phyloP scores from a whole-genome alignment of 805 yeast species.

The Groenewaldozyma tartarivorans region DNA sequence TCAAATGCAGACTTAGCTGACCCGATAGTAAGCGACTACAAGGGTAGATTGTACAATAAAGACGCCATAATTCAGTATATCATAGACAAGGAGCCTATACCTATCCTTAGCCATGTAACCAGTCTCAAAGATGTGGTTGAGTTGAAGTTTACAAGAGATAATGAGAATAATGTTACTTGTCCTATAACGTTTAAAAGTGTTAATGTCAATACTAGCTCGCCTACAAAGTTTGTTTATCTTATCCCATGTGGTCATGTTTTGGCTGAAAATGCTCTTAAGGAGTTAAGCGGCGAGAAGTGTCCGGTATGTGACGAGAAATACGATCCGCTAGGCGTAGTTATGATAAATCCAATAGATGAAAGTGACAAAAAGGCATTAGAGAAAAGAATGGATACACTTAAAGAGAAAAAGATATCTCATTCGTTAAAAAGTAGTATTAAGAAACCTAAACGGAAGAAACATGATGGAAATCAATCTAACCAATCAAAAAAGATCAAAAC shows the following conservation, averaged over 20 bases:
- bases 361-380: constrained; percentile 12
- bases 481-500: too few relatives aligned
- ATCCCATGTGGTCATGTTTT: constrained; percentile 25
- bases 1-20: constrained; percentile 26
- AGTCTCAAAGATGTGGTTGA: constrained; percentile 36
- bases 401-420: constrained; percentile 13
- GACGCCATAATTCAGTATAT: constrained; percentile 50
- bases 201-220: constrained; percentile 23
- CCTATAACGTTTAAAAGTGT: constrained; percentile 29
- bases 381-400: constrained; percentile 12
- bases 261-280: constrained; percentile 16
- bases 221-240: constrained; percentile 34
- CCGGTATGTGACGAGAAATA: constrained; percentile 9
- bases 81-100: constrained; percentile 26
- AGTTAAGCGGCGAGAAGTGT: constrained; percentile 5
- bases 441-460: constrained; percentile 9
- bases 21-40: constrained; percentile 57
- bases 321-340: constrained; percentile 12
- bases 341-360: constrained; percentile 15
- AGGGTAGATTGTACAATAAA: constrained; percentile 54
- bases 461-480: too few relatives aligned
- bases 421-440: constrained; percentile 16
- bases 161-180: constrained; percentile 26
- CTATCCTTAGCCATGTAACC: constrained; percentile 27
- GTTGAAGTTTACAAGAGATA: constrained; percentile 22